These are phyloP conservation scores for Boletus rufocinnamomeus DNA, from an alignment of 768 basidiomycete genomes.

Conservation along the genomic window DNA sequence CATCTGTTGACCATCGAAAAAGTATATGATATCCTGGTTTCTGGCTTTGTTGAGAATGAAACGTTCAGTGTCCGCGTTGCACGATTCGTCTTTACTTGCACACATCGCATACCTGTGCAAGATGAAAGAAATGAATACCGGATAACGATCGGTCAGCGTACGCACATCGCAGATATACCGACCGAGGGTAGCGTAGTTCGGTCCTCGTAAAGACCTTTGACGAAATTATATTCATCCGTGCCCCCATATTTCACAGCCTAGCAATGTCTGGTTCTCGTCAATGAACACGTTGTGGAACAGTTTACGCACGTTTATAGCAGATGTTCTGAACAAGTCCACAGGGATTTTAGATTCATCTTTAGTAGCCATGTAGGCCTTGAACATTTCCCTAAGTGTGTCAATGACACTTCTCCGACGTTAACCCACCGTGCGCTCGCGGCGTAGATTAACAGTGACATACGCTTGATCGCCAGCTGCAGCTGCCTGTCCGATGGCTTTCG, in stretches of 20 bases:
- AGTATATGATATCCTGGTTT: slow-evolving; percentile 64
- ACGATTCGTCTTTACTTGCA: slow-evolving; percentile 51
- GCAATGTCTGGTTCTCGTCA: slow-evolving; percentile 6
- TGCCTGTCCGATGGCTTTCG: slow-evolving; percentile 64
- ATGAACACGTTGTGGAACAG: neutral
- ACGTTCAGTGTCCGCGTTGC: slow-evolving; percentile 63
- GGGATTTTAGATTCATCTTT: slow-evolving; percentile 80
- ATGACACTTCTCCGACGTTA: slow-evolving; percentile 55
- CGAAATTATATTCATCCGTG: slow-evolving; percentile 68
- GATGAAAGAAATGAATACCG: neutral
- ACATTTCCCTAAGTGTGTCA: slow-evolving; percentile 68
- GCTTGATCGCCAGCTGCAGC: slow-evolving; percentile 45
- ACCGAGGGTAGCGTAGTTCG: slow-evolving; percentile 74
- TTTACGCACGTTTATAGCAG: slow-evolving; percentile 51
- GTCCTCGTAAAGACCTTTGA: slow-evolving; percentile 67
- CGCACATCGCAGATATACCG: slow-evolving; percentile 65
- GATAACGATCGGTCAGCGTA: slow-evolving; percentile 2
- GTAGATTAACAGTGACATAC: slow-evolving; percentile 26
- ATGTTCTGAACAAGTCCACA: slow-evolving; percentile 67
- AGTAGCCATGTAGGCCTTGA: slow-evolving; percentile 66
- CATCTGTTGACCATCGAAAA: slow-evolving; percentile 55
- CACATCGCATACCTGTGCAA: slow-evolving; percentile 62
- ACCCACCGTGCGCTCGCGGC: neutral
- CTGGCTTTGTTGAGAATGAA: slow-evolving; percentile 56
- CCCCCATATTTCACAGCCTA: slow-evolving; percentile 79